Percentiles rank a stretch among this genome's conserved stretches.
Evolutionary conservation across 2,329 filamentous ascomycete genomes (phyloP).

Genomic region (Fusarium metavorans): DNA sequence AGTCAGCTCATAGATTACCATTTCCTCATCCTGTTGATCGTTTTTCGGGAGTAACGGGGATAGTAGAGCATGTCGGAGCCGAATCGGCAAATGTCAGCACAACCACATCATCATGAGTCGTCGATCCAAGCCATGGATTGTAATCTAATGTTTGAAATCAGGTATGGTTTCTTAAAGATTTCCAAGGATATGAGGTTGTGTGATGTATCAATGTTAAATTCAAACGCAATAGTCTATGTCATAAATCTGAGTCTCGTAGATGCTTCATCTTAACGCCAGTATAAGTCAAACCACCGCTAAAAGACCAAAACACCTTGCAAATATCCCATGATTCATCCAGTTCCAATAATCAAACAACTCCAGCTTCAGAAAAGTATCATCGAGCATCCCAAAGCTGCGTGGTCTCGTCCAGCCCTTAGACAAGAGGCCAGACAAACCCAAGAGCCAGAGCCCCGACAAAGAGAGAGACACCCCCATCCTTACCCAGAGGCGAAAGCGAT

Average conservation of each 20-base stretch:
- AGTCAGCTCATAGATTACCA: not conserved
- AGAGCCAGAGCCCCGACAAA: constrained; percentile 25
- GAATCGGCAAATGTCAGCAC: constrained; percentile 32
- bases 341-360: not conserved
- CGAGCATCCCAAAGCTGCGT: not conserved
- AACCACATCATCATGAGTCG: not conserved
- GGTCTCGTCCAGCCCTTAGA: not conserved
- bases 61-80: constrained; percentile 31
- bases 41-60: constrained; percentile 34
- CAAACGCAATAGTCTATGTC: not conserved
- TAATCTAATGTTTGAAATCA: not conserved
- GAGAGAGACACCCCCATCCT: constrained; percentile 1
- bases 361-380: not conserved
- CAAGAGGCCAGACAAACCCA: constrained; percentile 31
- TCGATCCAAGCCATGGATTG: not conserved
- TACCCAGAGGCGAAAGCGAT: constrained; percentile 13
- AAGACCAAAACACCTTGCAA: not conserved
- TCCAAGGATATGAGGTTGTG: not conserved
- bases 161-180: rapidly evolving
- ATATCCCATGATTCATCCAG: not conserved
- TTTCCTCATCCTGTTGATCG: not conserved
- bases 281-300: not conserved
- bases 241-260: not conserved
- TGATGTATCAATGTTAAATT: not conserved
- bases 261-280: not conserved